These are phyloP conservation scores for Acanthamoeba triangularis DNA, from an alignment of 208 protist genomes.

Conservation along the genomic window DNA sequence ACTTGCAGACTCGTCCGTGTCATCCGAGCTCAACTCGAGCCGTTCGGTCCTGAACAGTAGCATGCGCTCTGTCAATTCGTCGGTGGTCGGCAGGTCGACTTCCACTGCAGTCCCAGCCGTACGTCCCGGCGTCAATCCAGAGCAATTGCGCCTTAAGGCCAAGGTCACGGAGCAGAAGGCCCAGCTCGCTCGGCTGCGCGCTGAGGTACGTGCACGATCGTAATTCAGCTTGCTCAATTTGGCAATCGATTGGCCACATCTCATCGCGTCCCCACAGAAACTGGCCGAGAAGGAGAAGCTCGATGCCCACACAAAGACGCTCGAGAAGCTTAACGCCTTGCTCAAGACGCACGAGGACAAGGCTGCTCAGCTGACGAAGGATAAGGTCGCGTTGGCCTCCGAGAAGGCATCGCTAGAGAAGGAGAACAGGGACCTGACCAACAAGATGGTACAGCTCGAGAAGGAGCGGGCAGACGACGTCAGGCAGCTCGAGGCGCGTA, in stretches of 20 bases:
- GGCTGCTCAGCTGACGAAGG: constrained; percentile 33
- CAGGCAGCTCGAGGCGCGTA: not conserved
- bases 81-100: not conserved
- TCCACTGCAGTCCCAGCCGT: not conserved
- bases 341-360: constrained; percentile 71
- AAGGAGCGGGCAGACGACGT: not conserved
- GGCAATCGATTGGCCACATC: not conserved
- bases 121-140: not conserved
- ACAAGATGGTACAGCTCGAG: constrained; percentile 9
- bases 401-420: constrained; percentile 60
- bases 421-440: constrained; percentile 40
- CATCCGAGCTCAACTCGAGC: not conserved
- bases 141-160: not conserved
- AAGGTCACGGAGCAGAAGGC: constrained; percentile 46
- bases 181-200: not conserved
- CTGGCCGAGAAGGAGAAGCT: constrained; percentile 24
- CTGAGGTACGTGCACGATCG: not conserved
- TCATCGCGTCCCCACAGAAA: not conserved
- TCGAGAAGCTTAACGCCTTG: constrained; percentile 24
- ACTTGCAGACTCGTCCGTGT: no score
- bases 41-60: not conserved
- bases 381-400: constrained; percentile 3
- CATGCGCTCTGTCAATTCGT: not conserved
- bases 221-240: not conserved
- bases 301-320: constrained; percentile 11